Percentiles rank a stretch among this genome's conserved stretches.
Evolutionary conservation across 2,329 filamentous ascomycete genomes (phyloP).

Genomic region (Colletotrichum musicola): DNA sequence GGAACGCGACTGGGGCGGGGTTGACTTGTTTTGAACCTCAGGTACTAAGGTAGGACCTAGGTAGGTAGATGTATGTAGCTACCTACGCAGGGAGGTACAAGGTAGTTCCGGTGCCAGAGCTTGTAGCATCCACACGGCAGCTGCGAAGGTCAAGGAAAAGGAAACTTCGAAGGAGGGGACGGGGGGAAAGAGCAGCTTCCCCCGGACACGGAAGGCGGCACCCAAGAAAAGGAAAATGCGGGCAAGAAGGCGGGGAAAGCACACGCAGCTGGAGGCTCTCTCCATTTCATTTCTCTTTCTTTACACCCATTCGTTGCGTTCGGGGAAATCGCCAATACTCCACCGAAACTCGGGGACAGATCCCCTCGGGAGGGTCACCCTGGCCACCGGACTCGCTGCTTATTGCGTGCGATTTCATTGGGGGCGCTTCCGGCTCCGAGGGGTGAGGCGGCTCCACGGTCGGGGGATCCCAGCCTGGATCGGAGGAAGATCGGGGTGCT

Average conservation of each 20-base stretch:
- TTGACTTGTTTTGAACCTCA: conserved; percentile 29
- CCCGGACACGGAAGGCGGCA: background rate
- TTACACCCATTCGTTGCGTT: background rate
- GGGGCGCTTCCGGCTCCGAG: conserved; percentile 8
- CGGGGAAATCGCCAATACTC: background rate
- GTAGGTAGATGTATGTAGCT: too few relatives aligned
- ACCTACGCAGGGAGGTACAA: too few relatives aligned
- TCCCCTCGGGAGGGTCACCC: conserved; percentile 26
- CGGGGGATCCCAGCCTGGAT: conserved; percentile 21
- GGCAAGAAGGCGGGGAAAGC: conserved; percentile 3
- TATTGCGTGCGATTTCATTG: conserved; percentile 29
- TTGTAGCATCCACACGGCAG: too few relatives aligned
- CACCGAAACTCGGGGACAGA: conserved; percentile 19
- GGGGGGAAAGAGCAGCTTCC: background rate
- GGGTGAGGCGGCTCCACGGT: conserved; percentile 20
- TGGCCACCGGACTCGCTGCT: conserved; percentile 15
- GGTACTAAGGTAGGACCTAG: too few relatives aligned
- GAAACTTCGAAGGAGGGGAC: background rate
- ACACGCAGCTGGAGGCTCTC: background rate
- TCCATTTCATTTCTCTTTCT: background rate
- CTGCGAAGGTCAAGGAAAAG: too few relatives aligned
- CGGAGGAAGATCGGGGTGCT: conserved; percentile 26
- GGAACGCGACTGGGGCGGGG: conserved; percentile 1
- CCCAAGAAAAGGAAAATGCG: background rate
- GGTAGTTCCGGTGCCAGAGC: too few relatives aligned